Conservation (phyloP, 306 rosid genomes). For the Geum urbanum region DNA sequence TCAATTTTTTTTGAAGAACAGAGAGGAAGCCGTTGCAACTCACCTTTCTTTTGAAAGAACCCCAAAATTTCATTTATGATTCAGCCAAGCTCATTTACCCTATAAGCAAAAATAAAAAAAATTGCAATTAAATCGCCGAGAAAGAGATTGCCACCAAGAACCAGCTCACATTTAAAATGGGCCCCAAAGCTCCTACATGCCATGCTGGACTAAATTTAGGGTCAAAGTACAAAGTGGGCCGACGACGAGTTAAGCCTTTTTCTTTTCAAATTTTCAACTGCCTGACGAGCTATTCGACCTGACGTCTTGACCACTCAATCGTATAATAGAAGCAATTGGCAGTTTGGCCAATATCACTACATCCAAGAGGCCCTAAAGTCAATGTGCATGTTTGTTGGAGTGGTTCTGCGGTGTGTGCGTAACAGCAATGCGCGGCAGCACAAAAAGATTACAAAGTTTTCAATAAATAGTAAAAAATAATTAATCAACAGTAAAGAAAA, state of each 20-base stretch:
- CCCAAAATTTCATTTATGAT: no score
- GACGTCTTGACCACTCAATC: background rate
- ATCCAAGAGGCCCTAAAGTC: background rate
- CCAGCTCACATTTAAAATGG: slow-evolving; percentile 13
- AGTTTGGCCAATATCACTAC: background rate
- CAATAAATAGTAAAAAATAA: no score
- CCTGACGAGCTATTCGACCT: background rate
- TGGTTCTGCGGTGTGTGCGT: no score
- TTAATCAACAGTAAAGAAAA: no score
- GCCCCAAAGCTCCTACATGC: background rate
- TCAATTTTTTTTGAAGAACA: no score
- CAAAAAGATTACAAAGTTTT: no score
- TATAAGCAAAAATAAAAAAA: no score
- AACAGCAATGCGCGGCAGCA: no score
- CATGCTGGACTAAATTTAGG: background rate
- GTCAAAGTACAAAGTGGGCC: slow-evolving; percentile 1
- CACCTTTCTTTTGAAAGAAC: no score
- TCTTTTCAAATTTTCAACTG: background rate
- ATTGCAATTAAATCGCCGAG: no score
- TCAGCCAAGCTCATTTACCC: no score
- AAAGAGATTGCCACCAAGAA: slow-evolving; percentile 2
- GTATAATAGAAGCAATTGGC: background rate
- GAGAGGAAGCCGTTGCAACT: no score
- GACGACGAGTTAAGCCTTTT: background rate
- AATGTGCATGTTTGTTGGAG: background rate